Evolutionary conservation across 2,329 filamentous ascomycete species (phyloP).

Genomic region (Ustulina deusta): DNA sequence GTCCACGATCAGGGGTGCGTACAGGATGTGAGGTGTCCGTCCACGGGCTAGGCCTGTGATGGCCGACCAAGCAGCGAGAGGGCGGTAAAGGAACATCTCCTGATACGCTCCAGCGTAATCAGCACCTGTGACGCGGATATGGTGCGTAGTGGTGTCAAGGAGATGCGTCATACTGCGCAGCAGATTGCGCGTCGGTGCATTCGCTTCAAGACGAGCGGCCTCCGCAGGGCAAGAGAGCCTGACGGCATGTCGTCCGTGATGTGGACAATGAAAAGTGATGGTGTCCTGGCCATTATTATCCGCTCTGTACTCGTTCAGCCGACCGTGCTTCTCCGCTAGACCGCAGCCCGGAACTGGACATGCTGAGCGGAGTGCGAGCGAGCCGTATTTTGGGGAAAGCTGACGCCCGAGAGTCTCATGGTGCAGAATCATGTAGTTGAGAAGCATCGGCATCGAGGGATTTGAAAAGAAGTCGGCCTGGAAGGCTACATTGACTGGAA

Average conservation of each 20-base stretch:
- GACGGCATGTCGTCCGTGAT: conserved; percentile 14
- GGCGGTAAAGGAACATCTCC: conserved; percentile 25
- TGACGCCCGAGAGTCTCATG: conserved; percentile 7
- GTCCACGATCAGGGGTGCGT: conserved; percentile 26
- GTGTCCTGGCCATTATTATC: neutral
- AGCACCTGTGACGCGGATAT: conserved; percentile 28
- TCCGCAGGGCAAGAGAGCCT: conserved; percentile 5
- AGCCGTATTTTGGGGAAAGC: conserved; percentile 18
- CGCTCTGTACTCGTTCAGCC: conserved; percentile 13
- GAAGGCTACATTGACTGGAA: conserved; percentile 11
- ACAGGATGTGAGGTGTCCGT: conserved; percentile 29
- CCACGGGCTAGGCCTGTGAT: conserved; percentile 7
- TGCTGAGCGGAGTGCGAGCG: conserved; percentile 25
- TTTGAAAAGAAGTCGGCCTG: conserved; percentile 26
- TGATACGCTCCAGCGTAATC: conserved; percentile 29
- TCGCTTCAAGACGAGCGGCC: conserved; percentile 20
- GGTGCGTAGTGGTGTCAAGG: conserved; percentile 17
- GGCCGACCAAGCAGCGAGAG: conserved; percentile 28
- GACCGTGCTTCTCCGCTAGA: conserved; percentile 24
- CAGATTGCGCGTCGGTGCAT: conserved; percentile 24
- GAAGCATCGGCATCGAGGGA: conserved; percentile 10
- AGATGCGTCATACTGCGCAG: conserved; percentile 28
- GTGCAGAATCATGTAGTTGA: conserved; percentile 19
- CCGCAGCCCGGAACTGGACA: conserved; percentile 25
- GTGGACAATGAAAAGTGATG: conserved; percentile 22